Base-by-base conservation (phyloP, 106 monocot genomes). In the Agapanthus africanus region DNA sequence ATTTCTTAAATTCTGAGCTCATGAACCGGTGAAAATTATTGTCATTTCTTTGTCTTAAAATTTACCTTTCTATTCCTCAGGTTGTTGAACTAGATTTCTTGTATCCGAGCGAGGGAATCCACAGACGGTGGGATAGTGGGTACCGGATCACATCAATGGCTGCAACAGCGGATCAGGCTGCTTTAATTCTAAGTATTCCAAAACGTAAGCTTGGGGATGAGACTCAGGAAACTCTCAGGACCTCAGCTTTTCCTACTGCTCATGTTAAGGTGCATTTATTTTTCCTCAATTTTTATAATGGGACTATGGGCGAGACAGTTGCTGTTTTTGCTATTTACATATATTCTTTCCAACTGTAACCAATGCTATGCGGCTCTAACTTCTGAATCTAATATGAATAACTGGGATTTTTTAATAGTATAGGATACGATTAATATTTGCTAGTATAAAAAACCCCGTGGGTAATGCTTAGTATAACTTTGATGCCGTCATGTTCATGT, bases 41-140 rank as follows among this genome's bases (percentile, higher is more conserved):
- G n/a, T n/a, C n/a, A n/a, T n/a, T n/a, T n/a, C n/a, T n/a, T n/a
- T n/a, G n/a, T n/a, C n/a, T n/a, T n/a, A n/a, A n/a, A n/a, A n/a
- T n/a, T n/a, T n/a, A n/a, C n/a, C n/a, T n/a, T n/a, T n/a, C n/a
- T n/a, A n/a, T n/a, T n/a, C n/a, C 13, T 31, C 66, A 83, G 83
- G 79, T 83, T 37, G 79, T 83, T 6, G 83, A 83, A 40, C 37
- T 83, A 23, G 82, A 82, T 70, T 82, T 82, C 59, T 60, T 78
- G 47, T 82, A 82, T 71, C 82, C 82, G n/a, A 76, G 83, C 31
- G 83, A 83, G 64, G 83, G 83, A 38, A 83, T 83, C 30, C 83
- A 83, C 64, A 75, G 65, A 64, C 75, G 83, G 4, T 83, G 83
- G 83, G 83, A 83, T 15, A 66, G 32, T 36, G 83, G 83, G 1